Conservation (phyloP, 75 land plant species). For the Azolla pinnata region DNA sequence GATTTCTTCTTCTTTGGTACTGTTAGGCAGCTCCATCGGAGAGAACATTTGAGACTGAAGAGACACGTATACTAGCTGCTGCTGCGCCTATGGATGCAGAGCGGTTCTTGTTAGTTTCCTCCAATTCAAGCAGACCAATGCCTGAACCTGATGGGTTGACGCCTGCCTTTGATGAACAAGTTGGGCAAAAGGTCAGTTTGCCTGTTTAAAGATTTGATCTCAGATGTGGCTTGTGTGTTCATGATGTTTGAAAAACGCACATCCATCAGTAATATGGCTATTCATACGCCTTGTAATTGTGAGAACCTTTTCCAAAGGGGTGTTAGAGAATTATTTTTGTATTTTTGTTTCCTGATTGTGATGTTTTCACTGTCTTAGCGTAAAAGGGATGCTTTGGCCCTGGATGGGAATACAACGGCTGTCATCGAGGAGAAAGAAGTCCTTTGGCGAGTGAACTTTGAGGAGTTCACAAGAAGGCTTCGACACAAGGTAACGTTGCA, state of each 20-base stretch:
- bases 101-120: conserved; percentile 29
- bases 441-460: conserved; percentile 75
- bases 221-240: too few species aligned
- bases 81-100: conserved; percentile 33
- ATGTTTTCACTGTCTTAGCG: conserved; percentile 40
- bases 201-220: too few species aligned
- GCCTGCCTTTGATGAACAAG: neutral
- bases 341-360: too few species aligned
- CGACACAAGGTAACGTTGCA: conserved; percentile 75
- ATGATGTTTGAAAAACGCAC: too few species aligned
- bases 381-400: conserved; percentile 40
- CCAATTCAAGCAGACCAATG: conserved; percentile 5
- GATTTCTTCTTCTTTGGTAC: too few species aligned
- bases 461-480: conserved; percentile 59
- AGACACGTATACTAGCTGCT: conserved; percentile 30
- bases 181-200: conserved; percentile 29
- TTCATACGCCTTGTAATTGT: too few species aligned
- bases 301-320: too few species aligned
- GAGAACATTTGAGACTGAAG: conserved; percentile 13
- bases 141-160: conserved; percentile 2
- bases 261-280: too few species aligned
- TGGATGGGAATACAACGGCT: conserved; percentile 23
- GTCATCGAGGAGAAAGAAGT: conserved; percentile 36
- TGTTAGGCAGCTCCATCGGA: neutral
- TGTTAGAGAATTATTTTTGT: too few species aligned